Percentiles rank a stretch among this genome's conserved stretches.
Evolutionary conservation across 2,329 filamentous ascomycete species (phyloP).

Genomic region (Alternaria postmessia): DNA sequence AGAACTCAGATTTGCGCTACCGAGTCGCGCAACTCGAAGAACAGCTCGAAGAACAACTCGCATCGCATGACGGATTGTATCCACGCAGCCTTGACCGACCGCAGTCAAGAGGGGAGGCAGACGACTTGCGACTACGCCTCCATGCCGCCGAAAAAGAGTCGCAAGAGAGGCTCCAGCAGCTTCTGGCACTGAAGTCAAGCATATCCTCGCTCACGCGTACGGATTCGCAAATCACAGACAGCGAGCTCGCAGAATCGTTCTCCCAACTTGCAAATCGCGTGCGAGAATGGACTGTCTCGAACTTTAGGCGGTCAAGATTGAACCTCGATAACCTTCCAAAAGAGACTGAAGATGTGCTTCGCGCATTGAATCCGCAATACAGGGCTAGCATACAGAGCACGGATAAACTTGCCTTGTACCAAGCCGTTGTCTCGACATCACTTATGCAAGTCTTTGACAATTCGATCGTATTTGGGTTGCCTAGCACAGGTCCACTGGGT

Average conservation of each 20-base stretch:
- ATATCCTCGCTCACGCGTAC: slow-evolving; percentile 72
- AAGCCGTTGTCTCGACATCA: slow-evolving; percentile 37
- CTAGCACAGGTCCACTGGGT: slow-evolving; percentile 29
- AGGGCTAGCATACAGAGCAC: slow-evolving; percentile 14
- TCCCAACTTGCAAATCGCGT: slow-evolving; percentile 70
- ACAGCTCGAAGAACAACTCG: slow-evolving; percentile 38
- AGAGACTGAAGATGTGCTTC: slow-evolving; percentile 27
- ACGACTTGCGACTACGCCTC: slow-evolving; percentile 39
- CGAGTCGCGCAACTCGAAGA: slow-evolving; percentile 38
- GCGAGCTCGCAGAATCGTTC: slow-evolving; percentile 70
- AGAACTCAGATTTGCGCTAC: slow-evolving; percentile 36
- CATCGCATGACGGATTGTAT: slow-evolving; percentile 26
- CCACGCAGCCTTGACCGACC: neutral
- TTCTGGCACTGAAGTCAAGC: slow-evolving; percentile 74
- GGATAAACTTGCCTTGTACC: slow-evolving; percentile 44
- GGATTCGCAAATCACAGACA: slow-evolving; percentile 69
- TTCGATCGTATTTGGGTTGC: slow-evolving; percentile 36
- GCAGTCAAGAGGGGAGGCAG: slow-evolving; percentile 32
- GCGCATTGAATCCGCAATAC: slow-evolving; percentile 28
- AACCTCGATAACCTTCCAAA: slow-evolving; percentile 25
- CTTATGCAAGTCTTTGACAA: slow-evolving; percentile 43
- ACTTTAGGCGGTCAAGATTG: slow-evolving; percentile 71
- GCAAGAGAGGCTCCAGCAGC: slow-evolving; percentile 64
- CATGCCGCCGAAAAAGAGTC: slow-evolving; percentile 64
- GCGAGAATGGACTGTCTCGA: slow-evolving; percentile 77